A percentile compares a stretch with the other conserved stretches of the same genome.
Evolutionary conservation across 2,329 filamentous ascomycete species (phyloP).

Genomic region (Aspergillus sp.): DNA sequence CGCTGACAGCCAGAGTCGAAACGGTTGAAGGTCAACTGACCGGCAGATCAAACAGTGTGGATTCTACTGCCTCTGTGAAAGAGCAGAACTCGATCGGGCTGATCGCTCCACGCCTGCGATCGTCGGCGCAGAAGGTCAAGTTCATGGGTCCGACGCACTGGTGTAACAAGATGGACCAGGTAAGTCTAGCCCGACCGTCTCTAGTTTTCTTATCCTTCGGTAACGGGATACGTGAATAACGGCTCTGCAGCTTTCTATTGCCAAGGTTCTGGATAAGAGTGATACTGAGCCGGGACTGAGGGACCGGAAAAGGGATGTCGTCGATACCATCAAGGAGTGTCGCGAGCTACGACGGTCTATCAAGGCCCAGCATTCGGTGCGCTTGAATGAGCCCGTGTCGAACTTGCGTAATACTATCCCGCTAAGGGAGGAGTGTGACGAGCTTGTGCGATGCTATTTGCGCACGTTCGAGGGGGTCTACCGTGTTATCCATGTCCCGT

Average conservation of each 20-base stretch:
- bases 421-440: slow-evolving; percentile 18
- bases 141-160: slow-evolving; percentile 17
- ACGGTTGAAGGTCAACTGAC: background rate
- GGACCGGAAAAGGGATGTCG: slow-evolving; percentile 15
- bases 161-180: slow-evolving; percentile 11
- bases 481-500: slow-evolving; percentile 35
- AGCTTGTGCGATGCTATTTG: slow-evolving; percentile 25
- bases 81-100: too few species aligned
- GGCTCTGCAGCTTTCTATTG: slow-evolving; percentile 9
- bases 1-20: background rate
- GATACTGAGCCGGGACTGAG: slow-evolving; percentile 11
- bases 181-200: slow-evolving; percentile 1
- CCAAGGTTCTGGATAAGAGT: slow-evolving; percentile 3
- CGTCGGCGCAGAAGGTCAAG: slow-evolving; percentile 12
- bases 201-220: too few species aligned
- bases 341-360: slow-evolving; percentile 20
- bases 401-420: slow-evolving; percentile 22
- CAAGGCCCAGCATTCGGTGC: slow-evolving; percentile 19
- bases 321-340: slow-evolving; percentile 16
- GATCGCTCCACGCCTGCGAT: too few species aligned
- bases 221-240: too few species aligned
- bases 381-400: slow-evolving; percentile 21
- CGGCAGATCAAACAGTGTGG: background rate
- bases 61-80: background rate
- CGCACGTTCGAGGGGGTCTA: slow-evolving; percentile 33